Evolutionary conservation across 495 filamentous ascomycete genomes (phyloP).

Genomic region (Jackrogersella minutella): DNA sequence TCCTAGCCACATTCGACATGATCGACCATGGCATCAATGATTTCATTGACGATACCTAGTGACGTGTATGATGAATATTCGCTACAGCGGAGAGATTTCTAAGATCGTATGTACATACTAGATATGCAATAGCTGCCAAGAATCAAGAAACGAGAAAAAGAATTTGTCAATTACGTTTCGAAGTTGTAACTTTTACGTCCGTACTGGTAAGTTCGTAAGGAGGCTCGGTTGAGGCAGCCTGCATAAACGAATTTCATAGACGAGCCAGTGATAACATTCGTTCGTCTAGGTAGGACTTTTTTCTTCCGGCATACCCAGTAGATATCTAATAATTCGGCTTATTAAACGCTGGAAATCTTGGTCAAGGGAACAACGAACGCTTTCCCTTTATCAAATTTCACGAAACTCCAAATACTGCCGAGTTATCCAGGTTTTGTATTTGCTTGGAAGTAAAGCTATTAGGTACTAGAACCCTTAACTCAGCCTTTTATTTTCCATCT

Average conservation of each 20-base stretch:
- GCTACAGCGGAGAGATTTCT: background rate
- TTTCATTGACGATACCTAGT: conserved; percentile 9
- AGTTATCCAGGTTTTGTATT: too few species aligned
- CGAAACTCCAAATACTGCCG: background rate
- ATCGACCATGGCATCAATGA: conserved; percentile 6
- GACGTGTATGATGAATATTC: background rate
- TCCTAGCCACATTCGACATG: conserved; percentile 26
- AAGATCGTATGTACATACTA: too few species aligned
- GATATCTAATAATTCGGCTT: too few species aligned
- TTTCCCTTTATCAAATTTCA: too few species aligned
- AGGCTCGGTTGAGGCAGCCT: conserved; percentile 29
- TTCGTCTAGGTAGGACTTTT: background rate
- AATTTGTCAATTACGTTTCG: conserved; percentile 14
- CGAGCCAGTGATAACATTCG: conserved; percentile 1
- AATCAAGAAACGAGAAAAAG: conserved; percentile 8
- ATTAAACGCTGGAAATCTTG: background rate
- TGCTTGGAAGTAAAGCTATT: background rate
- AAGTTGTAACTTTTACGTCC: conserved; percentile 14
- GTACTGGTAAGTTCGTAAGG: background rate
- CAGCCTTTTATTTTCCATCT: background rate
- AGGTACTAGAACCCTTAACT: background rate
- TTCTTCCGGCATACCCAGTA: background rate
- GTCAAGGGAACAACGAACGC: too few species aligned
- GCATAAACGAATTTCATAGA: conserved; percentile 23
- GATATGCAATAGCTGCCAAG: conserved; percentile 9